A percentile compares a stretch with the other conserved stretches of the same genome.
phyloP scores from a whole-genome alignment of 352 stramenopile species.

The Globisporangium takayamanum region DNA sequence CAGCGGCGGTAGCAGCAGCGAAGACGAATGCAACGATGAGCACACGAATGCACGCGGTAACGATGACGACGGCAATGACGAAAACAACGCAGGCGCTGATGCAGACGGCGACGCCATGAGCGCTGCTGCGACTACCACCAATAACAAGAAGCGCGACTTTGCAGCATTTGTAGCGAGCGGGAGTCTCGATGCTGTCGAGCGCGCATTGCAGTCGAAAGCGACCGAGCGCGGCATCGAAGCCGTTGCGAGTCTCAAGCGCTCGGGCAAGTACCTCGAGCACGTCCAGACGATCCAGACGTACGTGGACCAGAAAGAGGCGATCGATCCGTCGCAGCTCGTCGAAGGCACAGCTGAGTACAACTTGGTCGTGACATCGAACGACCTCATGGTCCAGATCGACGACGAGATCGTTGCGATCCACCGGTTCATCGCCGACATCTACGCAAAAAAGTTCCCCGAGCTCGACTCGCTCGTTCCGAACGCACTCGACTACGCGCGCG shows the following conservation, averaged over 20 bases:
- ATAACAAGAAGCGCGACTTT: constrained; percentile 16
- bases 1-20: constrained; percentile 69
- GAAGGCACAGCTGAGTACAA: constrained; percentile 75
- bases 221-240: constrained; percentile 52
- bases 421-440: constrained; percentile 88
- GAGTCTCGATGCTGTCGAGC: constrained; percentile 25
- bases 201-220: constrained; percentile 30
- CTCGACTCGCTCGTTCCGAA: constrained; percentile 92
- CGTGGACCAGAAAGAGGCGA: constrained; percentile 26
- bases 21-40: constrained; percentile 32
- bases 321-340: constrained; percentile 30
- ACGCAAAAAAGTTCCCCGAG: constrained; percentile 93
- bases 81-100: constrained; percentile 19
- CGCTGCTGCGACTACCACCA: constrained; percentile 12
- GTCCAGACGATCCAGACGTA: constrained; percentile 63
- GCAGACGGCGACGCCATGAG: constrained; percentile 15
- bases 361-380: constrained; percentile 88
- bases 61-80: constrained; percentile 12
- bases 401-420: constrained; percentile 90
- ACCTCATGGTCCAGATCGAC: constrained; percentile 91
- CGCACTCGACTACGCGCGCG: constrained; percentile 88
- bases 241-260: constrained; percentile 71
- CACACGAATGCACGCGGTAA: constrained; percentile 4
- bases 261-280: constrained; percentile 59
- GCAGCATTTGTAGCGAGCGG: constrained; percentile 16